Evolutionary conservation across 2,329 filamentous ascomycete genomes (phyloP), one percentile per base, ranked within the genome.

Genomic region (Ustilaginoidea virens): DNA sequence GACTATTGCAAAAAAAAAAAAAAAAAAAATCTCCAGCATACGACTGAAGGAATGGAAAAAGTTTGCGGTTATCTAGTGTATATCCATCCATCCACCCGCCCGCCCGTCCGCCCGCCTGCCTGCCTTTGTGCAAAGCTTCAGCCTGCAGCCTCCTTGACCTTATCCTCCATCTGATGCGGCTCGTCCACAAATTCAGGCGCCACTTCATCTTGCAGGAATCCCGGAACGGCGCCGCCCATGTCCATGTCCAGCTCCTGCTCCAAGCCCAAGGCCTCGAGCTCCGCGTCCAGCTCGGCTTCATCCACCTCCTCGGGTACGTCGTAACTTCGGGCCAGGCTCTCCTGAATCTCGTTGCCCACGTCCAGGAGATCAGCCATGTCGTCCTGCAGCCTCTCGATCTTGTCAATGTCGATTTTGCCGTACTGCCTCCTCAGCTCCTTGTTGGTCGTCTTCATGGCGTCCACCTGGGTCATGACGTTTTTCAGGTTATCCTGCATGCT

Each of bases 401-500:
- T 85, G 56, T 96, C 90, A 31, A 98, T 78, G 47, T 98, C 80
- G 40, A 98, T 80, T 63, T 94, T 94, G 43, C 87, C 87, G 49
- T 96, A 96, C 63, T 96, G 87, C 53, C 82, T 80, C 49, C 75
- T 75, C 38, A 98, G 68, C 46, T 83, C 78, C 60, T 93, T 93
- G 46, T 90, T 93, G 15, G 87, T 94, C 2, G 80, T 85, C 69
- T 94, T 92, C 72, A 98, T 87, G 8, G 87, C 86, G 52, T 96
- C 87, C 25, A 96, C 86, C 17, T 90, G 94, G 12, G 85, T 92
- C 86, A 94, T 94, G 38, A 90, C 87, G 55, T 96, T 96, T 55
- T 92, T 90, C 30, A 98, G 69, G 49, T 96, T 96, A 58, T 96
- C 87, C 60, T 92, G 85, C 87, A 96, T 94, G 69, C 86, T 92